phyloP scores from a whole-genome alignment of 768 basidiomycete species.

The Amanita jacksonii region DNA sequence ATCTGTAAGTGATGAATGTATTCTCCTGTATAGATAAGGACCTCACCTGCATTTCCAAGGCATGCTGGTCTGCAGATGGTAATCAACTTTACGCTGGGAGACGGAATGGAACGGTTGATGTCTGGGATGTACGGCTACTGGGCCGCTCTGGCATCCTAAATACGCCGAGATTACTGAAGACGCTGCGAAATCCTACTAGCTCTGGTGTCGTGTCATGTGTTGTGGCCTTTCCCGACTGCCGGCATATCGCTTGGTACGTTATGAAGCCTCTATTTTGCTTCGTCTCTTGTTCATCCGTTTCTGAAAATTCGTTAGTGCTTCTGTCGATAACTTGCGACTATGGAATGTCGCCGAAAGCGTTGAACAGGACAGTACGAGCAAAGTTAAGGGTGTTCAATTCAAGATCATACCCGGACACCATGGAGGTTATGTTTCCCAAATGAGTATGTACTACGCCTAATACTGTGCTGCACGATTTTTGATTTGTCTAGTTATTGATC shows the following conservation, averaged over 20 bases:
- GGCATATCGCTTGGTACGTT: conserved; percentile 81
- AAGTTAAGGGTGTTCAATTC: conserved; percentile 68
- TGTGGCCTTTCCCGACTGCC: conserved; percentile 84
- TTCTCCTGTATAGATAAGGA: background rate
- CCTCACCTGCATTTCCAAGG: conserved; percentile 34
- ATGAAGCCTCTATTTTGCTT: conserved; percentile 4
- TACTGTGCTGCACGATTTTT: conserved; percentile 7
- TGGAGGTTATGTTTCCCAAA: conserved; percentile 87
- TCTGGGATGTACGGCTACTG: conserved; percentile 88
- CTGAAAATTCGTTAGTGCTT: conserved; percentile 65
- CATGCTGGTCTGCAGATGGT: conserved; percentile 90
- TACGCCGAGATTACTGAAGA: conserved; percentile 74
- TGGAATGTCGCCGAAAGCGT: conserved; percentile 85
- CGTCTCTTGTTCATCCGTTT: conserved; percentile 8
- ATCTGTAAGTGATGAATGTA: conserved; percentile 48
- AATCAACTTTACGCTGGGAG: conserved; percentile 85
- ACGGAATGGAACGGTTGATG: conserved; percentile 82
- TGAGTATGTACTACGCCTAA: conserved; percentile 41
- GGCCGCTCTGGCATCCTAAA: conserved; percentile 51
- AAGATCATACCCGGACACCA: conserved; percentile 96
- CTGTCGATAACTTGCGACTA: conserved; percentile 84
- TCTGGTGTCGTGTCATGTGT: conserved; percentile 91
- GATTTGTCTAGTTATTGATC: conserved; percentile 63
- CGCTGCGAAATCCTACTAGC: conserved; percentile 75
- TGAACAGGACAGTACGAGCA: conserved; percentile 54